Base-by-base conservation (phyloP, 2,329 filamentous ascomycete genomes). In the Alternaria incomplexa region DNA sequence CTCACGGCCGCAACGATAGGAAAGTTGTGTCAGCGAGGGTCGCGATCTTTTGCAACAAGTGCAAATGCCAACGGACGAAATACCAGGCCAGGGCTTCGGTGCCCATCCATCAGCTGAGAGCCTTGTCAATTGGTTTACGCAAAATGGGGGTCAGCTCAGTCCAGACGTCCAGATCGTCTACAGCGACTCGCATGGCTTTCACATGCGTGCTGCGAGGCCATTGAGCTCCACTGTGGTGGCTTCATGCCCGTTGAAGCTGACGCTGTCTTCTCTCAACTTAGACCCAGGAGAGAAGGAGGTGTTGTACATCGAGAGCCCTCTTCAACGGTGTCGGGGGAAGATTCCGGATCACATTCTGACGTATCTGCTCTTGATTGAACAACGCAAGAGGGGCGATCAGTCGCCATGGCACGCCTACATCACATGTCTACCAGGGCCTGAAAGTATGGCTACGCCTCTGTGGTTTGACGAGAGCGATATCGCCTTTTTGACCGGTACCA, bases 341-440 rank as follows among this genome's bases (percentile, higher is more conserved):
- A 61, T 80, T 26, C 76, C 76, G 20, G 67, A 77, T 52, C 70
- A 77, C 58, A 72, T 80, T 54, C 61, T 81, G 55, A 73, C 74
- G 10, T 75, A 77, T 53, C 72, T 81, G 20, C 65, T 81, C 7
- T 71, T 81, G 56, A 68, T 78, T 44, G 78, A 81, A 65, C 77
- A 81, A 64, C 68, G 68, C 32, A 65, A 57, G 28, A 70, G 56
- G 63, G 68, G 52, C 53, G 67, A 32, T n/a, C 57, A 66, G 1
- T 79, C 77, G 13, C 72, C 68, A 62, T 81, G 80, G 80, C 55
- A 71, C 25, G 68, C 74, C 26, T 81, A 81, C 61, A 75, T 81
- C 53, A 65, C 67, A 20, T 75, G 74, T 50, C 68, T 81, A 48
- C 80, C 80, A 11, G 64, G 25, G 11, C 62, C 70, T 12, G 67